phyloP scores from a whole-genome alignment of 352 stramenopile species.

The Phytopythium sindhum region DNA sequence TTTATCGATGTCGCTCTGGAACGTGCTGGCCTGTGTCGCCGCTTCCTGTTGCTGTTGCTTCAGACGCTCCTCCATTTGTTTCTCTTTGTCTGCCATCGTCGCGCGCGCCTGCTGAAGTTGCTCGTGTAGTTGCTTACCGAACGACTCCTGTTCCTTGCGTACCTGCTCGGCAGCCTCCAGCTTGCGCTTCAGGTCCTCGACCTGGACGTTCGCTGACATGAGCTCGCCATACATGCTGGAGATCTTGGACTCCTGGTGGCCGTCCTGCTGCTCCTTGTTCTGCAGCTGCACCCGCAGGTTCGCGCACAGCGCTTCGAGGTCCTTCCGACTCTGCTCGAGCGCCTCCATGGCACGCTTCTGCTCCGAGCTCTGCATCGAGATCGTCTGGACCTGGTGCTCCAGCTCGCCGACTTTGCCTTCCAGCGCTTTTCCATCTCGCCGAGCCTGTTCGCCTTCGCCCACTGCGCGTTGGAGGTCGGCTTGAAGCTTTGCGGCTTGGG shows the following conservation, averaged over 20 bases:
- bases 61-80: constrained; percentile 31
- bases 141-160: constrained; percentile 57
- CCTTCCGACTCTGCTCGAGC: constrained; percentile 59
- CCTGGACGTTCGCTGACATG: constrained; percentile 70
- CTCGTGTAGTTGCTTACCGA: constrained; percentile 44
- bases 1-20: constrained; percentile 41
- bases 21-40: constrained; percentile 20
- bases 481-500: constrained; percentile 38
- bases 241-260: constrained; percentile 67
- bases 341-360: constrained; percentile 51
- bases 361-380: constrained; percentile 50
- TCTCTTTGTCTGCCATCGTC: constrained; percentile 45
- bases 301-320: constrained; percentile 56
- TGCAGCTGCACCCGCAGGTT: constrained; percentile 59
- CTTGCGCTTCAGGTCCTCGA: constrained; percentile 68
- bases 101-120: constrained; percentile 51
- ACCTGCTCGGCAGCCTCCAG: constrained; percentile 65
- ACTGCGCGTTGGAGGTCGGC: constrained; percentile 33
- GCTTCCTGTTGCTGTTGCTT: constrained; percentile 35
- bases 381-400: constrained; percentile 53
- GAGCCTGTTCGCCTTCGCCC: constrained; percentile 30
- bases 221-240: constrained; percentile 64
- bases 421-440: constrained; percentile 50
- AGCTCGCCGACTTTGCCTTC: constrained; percentile 48
- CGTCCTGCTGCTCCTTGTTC: constrained; percentile 56